A percentile compares a stretch with the other conserved stretches of the same genome.
These are phyloP conservation scores for Hordeum pubiflorum DNA, from an alignment of 202 grass and related monocot genomes.

Conservation along the genomic window DNA sequence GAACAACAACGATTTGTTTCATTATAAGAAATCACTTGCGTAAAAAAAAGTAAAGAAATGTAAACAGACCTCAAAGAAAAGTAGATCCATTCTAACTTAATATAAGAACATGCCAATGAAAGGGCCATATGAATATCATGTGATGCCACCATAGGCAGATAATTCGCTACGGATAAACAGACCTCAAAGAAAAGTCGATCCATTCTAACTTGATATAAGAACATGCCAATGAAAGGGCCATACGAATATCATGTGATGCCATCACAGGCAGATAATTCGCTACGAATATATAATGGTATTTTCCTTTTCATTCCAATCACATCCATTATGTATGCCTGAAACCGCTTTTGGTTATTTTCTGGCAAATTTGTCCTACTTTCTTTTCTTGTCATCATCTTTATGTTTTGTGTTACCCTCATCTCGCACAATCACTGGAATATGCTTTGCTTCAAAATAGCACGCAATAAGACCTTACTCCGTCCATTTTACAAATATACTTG, in stretches of 20 bases:
- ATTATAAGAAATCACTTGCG: neutral
- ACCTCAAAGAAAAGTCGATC: neutral
- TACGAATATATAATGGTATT: too few species aligned
- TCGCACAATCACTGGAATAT: neutral
- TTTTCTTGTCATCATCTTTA: neutral
- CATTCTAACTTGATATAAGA: neutral
- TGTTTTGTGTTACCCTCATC: neutral
- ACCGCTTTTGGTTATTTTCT: neutral
- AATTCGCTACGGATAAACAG: neutral
- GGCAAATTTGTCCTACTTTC: neutral
- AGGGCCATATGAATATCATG: too few species aligned
- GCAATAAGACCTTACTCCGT: neutral
- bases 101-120: neutral
- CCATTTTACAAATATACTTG: neutral
- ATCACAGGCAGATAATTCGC: too few species aligned
- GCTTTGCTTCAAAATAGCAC: neutral
- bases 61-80: neutral
- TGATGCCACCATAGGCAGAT: too few species aligned
- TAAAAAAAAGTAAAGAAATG: neutral
- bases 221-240: neutral
- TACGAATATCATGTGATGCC: too few species aligned
- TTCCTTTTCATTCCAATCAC: neutral
- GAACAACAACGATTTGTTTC: conserved; percentile 3
- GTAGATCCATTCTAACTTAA: neutral
- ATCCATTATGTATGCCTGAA: neutral